phyloP scores from a whole-genome alignment of 148 eudicot genomes.

The Persicaria maculosa region DNA sequence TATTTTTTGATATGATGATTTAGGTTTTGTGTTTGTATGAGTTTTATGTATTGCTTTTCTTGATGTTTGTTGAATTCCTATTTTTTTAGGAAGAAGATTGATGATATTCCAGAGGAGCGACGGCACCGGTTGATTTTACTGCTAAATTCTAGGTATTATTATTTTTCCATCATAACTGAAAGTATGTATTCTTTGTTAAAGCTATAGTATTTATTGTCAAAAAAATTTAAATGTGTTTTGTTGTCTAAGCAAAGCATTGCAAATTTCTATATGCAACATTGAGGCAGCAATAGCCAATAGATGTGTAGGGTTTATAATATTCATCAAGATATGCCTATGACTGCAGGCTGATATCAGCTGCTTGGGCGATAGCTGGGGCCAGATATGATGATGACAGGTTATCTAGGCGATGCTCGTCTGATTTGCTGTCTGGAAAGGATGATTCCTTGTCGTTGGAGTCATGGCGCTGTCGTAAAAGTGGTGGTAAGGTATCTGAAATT shows the following conservation, averaged over 20 bases:
- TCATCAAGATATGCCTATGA: neutral
- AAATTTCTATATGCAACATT: neutral
- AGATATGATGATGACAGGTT: slow-evolving; percentile 61
- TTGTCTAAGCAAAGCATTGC: neutral
- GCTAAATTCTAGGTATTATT: slow-evolving; percentile 46
- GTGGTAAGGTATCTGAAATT: slow-evolving; percentile 31
- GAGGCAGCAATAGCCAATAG: slow-evolving; percentile 1
- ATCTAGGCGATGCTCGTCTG: slow-evolving; percentile 41
- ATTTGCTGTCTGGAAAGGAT: slow-evolving; percentile 34
- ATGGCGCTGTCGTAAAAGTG: slow-evolving; percentile 66
- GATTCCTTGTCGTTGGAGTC: slow-evolving; percentile 34
- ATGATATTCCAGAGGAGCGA: slow-evolving; percentile 71
- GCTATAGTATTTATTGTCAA: neutral
- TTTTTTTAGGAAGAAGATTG: slow-evolving; percentile 61
- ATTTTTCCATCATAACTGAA: neutral
- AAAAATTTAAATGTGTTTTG: neutral
- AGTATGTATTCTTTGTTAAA: neutral
- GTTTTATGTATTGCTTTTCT: neutral
- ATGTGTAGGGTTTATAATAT: neutral
- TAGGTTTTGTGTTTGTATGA: neutral
- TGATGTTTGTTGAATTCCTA: slow-evolving; percentile 6
- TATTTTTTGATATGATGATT: neutral
- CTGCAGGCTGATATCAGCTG: slow-evolving; percentile 59
- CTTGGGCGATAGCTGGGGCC: slow-evolving; percentile 71
- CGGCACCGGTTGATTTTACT: slow-evolving; percentile 50